Percentiles rank a stretch among this genome's conserved stretches.
phyloP scores from a whole-genome alignment of 306 rosid species.

The Begonia masoniana region DNA sequence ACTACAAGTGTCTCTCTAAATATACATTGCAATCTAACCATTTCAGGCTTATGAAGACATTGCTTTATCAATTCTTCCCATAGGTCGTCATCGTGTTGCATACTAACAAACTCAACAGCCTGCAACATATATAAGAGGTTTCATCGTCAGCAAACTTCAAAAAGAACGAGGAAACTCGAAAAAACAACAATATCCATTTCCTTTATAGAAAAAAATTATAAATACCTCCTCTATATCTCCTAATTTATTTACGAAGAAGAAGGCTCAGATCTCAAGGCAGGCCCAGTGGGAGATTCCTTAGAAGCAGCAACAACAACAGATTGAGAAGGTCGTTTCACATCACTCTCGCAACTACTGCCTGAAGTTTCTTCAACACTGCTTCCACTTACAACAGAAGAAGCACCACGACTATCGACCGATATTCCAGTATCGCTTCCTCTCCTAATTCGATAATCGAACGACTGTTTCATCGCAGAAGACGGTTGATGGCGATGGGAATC shows the following conservation, averaged over 20 bases:
- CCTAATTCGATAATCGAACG: background rate
- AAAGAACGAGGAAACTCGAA: constrained; percentile 8
- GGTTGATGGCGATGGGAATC: constrained; percentile 4
- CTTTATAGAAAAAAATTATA: constrained; percentile 6
- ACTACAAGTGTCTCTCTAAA: background rate
- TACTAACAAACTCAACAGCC: constrained; percentile 64
- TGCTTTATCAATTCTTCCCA: constrained; percentile 49
- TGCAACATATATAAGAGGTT: constrained; percentile 12
- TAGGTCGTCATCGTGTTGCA: constrained; percentile 55
- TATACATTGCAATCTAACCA: constrained; percentile 21
- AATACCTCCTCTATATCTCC: constrained; percentile 93
- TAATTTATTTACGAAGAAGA: constrained; percentile 45
- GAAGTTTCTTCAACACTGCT: background rate
- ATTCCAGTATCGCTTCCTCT: constrained; percentile 1
- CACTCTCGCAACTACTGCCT: constrained; percentile 8
- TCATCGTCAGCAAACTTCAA: constrained; percentile 8
- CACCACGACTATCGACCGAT: background rate
- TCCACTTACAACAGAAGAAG: constrained; percentile 2
- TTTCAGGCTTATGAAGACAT: constrained; percentile 57
- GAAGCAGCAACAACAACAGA: background rate
- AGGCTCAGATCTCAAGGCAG: background rate
- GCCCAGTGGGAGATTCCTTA: background rate
- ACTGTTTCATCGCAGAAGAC: background rate
- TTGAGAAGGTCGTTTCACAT: background rate
- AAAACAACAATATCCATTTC: constrained; percentile 10